Base-by-base conservation (phyloP, 31 red algal species). In the Odonthalia washingtoniensis region DNA sequence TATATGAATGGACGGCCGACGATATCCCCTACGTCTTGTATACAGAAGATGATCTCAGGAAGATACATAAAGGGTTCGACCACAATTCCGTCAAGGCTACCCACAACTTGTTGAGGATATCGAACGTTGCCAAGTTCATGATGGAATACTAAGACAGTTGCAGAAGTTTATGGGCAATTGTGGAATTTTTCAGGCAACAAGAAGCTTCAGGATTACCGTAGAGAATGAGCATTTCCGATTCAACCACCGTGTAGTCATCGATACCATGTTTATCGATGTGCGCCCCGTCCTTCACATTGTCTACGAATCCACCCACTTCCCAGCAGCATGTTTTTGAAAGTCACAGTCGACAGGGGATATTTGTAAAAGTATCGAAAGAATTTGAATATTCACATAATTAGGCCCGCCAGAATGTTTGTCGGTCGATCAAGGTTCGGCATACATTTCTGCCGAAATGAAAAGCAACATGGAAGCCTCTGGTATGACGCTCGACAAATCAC, bases 201-300 rank as follows among this genome's bases (percentile, higher is more conserved):
- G 34, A 72, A 72, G 34, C 9, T 37, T 72, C 67, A 26, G 27
- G 14, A 14, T 72, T 12, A 82, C 53, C 2, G 66, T 66, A 39
- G 81, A 66, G 3, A 85, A 40, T 1, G 67, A 53, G 26, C 43
- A 85, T 40, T 42, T 85, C 1, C 26, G n/a, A n/a, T n/a, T n/a
- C n/a, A n/a, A n/a, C n/a, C n/a, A n/a, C n/a, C n/a, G n/a, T n/a
- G n/a, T n/a, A n/a, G n/a, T n/a, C n/a, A n/a, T n/a, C n/a, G n/a
- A n/a, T n/a, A n/a, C n/a, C n/a, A 85, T 73, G 81, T 85, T 70
- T 66, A 72, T 85, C 32, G 40, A 62, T 27, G 46, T 34, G 65
- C 35, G 28, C n/a, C 73, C 84, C n/a, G 84, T 87, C 34, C 44
- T 60, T 30, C 45, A 87, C 46, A 30, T 87, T 1, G 84, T 87